Conservation (phyloP, 306 rosid genomes). For the Fagus sylvatica region DNA sequence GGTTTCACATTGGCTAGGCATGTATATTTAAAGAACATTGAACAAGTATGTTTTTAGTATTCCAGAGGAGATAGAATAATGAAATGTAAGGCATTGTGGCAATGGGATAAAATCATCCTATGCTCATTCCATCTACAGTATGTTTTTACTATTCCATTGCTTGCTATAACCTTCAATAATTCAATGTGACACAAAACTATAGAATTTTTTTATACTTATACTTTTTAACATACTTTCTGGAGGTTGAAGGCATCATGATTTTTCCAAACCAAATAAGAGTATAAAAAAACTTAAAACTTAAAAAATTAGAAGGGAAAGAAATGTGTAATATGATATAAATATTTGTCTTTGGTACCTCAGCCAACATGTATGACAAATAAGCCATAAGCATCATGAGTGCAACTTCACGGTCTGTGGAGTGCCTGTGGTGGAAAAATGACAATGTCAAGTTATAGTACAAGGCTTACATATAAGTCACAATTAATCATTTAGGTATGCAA, state of each 20-base stretch:
- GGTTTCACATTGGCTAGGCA: not conserved
- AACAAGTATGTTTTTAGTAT: not conserved
- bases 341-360: constrained; percentile 56
- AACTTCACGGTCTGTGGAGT: constrained; percentile 83
- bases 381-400: constrained; percentile 95
- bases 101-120: not conserved
- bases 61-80: not conserved
- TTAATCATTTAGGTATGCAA: constrained; percentile 8
- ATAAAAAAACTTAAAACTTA: not conserved
- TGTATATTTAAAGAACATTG: not conserved
- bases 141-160: not conserved
- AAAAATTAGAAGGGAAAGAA: no score
- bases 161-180: not conserved
- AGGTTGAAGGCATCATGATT: no score
- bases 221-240: no score
- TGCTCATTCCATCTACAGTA: not conserved
- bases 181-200: no score
- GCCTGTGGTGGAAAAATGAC: constrained; percentile 50
- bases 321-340: not conserved
- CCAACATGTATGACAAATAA: constrained; percentile 77
- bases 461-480: not conserved
- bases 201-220: no score
- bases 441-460: not conserved
- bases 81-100: not conserved
- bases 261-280: not conserved